Evolutionary conservation across 1,284 basidiomycete species (phyloP).

Genomic region (Farysia itapuensis): DNA sequence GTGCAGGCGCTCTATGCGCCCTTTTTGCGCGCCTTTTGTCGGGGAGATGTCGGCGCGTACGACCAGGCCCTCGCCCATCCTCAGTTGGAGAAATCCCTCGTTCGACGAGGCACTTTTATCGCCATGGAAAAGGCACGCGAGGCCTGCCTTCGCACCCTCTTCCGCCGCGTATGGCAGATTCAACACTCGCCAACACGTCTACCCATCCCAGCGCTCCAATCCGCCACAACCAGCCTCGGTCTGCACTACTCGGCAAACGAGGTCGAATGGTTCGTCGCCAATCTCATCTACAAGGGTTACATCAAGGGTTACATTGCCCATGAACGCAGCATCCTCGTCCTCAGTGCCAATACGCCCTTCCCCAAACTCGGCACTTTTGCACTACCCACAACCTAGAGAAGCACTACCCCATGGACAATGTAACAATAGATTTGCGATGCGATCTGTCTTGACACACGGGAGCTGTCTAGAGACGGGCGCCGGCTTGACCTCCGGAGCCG

Average conservation of each 20-base stretch:
- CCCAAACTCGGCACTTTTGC: slow-evolving; percentile 61
- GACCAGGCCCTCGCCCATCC: slow-evolving; percentile 70
- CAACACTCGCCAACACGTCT: slow-evolving; percentile 27
- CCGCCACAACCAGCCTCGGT: slow-evolving; percentile 29
- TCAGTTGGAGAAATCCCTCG: slow-evolving; percentile 67
- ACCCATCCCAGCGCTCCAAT: slow-evolving; percentile 15
- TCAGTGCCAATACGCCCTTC: slow-evolving; percentile 80
- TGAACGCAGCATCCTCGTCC: slow-evolving; percentile 85
- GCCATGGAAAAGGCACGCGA: slow-evolving; percentile 85
- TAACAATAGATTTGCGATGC: no score
- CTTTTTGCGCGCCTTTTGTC: slow-evolving; percentile 75
- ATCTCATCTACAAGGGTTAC: slow-evolving; percentile 88
- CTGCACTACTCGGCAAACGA: slow-evolving; percentile 68
- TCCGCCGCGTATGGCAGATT: slow-evolving; percentile 76
- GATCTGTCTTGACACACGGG: no score
- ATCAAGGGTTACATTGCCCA: slow-evolving; percentile 95
- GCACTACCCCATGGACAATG: no score
- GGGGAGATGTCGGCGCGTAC: slow-evolving; percentile 77
- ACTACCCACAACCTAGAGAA: no score
- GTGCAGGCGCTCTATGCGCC: slow-evolving; percentile 76
- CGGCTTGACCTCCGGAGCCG: slow-evolving; percentile 1
- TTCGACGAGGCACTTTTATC: slow-evolving; percentile 80
- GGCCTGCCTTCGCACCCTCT: slow-evolving; percentile 78
- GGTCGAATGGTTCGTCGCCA: slow-evolving; percentile 84
- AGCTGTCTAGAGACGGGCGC: not conserved